phyloP scores from a whole-genome alignment of 1,284 basidiomycete species.

The Boletus semigastroideus region DNA sequence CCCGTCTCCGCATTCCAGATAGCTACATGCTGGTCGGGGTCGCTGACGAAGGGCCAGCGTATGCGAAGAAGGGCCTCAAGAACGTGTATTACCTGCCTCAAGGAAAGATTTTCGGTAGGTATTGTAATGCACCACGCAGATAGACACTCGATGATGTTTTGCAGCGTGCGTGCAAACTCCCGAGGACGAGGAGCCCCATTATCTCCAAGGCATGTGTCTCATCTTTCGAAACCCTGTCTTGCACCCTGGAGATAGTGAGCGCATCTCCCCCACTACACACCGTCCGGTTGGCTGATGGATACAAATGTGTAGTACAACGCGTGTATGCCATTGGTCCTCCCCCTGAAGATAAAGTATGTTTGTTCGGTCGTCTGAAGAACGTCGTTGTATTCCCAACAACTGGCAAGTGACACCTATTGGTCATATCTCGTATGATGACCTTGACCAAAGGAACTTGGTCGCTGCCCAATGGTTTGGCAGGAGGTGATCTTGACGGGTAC shows the following conservation, averaged over 20 bases:
- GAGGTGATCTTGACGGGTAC: slow-evolving; percentile 11
- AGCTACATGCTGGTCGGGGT: slow-evolving; percentile 71
- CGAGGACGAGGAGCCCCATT: slow-evolving; percentile 45
- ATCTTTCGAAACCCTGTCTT: slow-evolving; percentile 66
- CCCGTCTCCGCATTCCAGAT: slow-evolving; percentile 64
- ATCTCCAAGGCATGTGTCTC: slow-evolving; percentile 54
- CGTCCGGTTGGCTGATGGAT: neutral
- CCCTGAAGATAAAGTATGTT: slow-evolving; percentile 52
- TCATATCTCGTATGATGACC: neutral
- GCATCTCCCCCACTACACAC: slow-evolving; percentile 3
- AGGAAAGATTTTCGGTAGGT: slow-evolving; percentile 59
- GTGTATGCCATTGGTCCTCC: slow-evolving; percentile 71
- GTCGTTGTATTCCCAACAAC: slow-evolving; percentile 9
- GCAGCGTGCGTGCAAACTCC: slow-evolving; percentile 56
- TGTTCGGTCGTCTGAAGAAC: slow-evolving; percentile 45
- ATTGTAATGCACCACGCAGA: neutral
- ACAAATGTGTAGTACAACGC: slow-evolving; percentile 57
- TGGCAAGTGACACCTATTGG: neutral
- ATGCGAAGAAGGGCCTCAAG: slow-evolving; percentile 44
- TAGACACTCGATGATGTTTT: slow-evolving; percentile 29
- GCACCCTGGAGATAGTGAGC: slow-evolving; percentile 65
- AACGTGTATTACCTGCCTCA: slow-evolving; percentile 53
- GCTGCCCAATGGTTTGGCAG: slow-evolving; percentile 9
- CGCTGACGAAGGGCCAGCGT: slow-evolving; percentile 71
- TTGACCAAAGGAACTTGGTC: slow-evolving; percentile 7